Percentiles rank a stretch among this genome's conserved stretches.
Conservation (phyloP, 139 green algal genomes). For the Volvox reticuliferus region DNA sequence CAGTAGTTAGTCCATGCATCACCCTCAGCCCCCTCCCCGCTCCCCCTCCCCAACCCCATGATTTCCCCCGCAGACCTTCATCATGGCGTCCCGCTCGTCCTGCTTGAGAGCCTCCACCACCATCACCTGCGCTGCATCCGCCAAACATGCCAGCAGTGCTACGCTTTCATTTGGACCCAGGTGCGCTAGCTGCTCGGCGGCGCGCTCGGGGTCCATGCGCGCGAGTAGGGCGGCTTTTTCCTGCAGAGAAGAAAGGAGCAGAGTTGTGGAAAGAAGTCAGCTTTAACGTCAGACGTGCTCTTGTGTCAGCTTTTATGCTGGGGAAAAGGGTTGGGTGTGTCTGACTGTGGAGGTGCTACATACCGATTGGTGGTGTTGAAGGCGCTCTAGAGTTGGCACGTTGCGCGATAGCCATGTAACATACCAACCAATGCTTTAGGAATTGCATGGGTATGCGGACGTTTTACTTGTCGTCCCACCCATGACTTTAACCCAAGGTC, state of each 20-base stretch:
- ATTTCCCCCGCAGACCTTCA: conserved; percentile 32
- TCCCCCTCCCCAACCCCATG: not conserved
- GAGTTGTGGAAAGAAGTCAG: no score
- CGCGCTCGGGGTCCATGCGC: conserved; percentile 53
- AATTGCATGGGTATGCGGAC: not conserved
- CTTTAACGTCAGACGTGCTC: no score
- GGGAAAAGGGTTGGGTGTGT: not conserved
- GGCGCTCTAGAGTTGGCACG: no score
- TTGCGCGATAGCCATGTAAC: no score
- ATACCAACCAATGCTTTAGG: no score
- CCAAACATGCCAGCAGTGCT: conserved; percentile 59
- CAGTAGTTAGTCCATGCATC: not conserved
- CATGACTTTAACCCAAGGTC: no score
- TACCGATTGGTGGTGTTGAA: no score
- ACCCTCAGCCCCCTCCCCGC: not conserved
- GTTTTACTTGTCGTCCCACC: not conserved
- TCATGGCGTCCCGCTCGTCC: conserved; percentile 52
- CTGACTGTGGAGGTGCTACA: not conserved
- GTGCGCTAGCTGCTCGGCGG: conserved; percentile 55
- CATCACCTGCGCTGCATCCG: conserved; percentile 35
- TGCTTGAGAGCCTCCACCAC: conserved; percentile 55
- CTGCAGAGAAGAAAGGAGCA: conserved; percentile 13
- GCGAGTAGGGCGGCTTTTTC: conserved; percentile 55
- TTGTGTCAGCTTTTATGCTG: no score
- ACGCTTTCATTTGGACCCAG: conserved; percentile 57